phyloP scores from a whole-genome alignment of 73 alveolate species.

The Diophrys appendiculata region DNA sequence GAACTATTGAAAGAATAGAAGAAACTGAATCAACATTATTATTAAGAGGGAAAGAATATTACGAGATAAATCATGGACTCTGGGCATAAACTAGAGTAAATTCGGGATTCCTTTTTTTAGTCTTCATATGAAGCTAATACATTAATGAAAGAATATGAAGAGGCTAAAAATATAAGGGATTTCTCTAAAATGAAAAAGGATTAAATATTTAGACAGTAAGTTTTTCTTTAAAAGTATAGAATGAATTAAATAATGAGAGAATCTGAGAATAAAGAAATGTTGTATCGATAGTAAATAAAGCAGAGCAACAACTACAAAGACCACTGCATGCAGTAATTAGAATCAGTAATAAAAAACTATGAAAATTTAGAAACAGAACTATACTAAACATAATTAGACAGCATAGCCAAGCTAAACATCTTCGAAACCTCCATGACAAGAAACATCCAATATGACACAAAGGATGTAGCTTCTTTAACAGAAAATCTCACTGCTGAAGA shows the following conservation, averaged over 20 bases:
- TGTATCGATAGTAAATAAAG: not conserved
- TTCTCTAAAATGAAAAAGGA: not conserved
- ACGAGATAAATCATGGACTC: not conserved
- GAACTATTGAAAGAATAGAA: not conserved
- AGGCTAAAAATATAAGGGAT: no score
- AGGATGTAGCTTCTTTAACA: not conserved
- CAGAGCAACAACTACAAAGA: not conserved
- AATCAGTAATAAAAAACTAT: not conserved
- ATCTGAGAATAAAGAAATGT: not conserved
- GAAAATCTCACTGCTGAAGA: not conserved
- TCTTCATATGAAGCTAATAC: not conserved
- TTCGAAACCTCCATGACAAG: not conserved
- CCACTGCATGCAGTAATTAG: not conserved
- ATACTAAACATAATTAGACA: not conserved
- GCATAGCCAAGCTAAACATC: not conserved
- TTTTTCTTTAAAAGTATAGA: no score
- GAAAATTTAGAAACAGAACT: not conserved
- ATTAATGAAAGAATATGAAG: not conserved
- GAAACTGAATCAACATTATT: not conserved
- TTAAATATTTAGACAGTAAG: not conserved
- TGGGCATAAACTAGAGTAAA: not conserved
- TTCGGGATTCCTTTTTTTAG: not conserved
- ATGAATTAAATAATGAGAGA: not conserved
- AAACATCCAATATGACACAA: not conserved
- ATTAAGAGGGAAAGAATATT: not conserved